These are phyloP conservation scores for Barnettozyma hawaiiensis DNA, from an alignment of 1,139 yeast genomes.

Conservation along the genomic window DNA sequence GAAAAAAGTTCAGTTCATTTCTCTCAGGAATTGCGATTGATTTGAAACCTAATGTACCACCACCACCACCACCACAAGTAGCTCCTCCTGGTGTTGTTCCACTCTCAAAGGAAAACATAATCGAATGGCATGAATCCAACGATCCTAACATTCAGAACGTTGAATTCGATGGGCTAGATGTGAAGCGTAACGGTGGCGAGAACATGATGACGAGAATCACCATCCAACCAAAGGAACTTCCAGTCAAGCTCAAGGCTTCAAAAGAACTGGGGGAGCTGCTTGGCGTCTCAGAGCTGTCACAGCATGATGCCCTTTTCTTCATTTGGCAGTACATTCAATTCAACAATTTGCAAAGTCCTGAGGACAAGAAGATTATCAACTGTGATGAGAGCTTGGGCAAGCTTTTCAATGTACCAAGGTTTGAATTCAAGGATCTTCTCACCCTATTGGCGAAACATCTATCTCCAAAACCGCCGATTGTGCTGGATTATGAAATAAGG, in stretches of 20 bases:
- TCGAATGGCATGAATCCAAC: slow-evolving; percentile 60
- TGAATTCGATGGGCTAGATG: slow-evolving; percentile 84
- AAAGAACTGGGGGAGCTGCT: slow-evolving; percentile 63
- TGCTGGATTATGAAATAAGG: slow-evolving; percentile 65
- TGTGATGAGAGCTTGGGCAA: slow-evolving; percentile 62
- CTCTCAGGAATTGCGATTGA: slow-evolving; percentile 83
- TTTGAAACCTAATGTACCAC: slow-evolving; percentile 36
- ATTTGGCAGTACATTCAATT: slow-evolving; percentile 85
- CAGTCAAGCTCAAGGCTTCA: slow-evolving; percentile 59
- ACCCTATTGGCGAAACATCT: slow-evolving; percentile 61
- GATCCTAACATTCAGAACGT: slow-evolving; percentile 39
- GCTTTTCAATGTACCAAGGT: slow-evolving; percentile 42
- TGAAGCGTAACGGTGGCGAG: slow-evolving; percentile 68
- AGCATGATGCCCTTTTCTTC: slow-evolving; percentile 79
- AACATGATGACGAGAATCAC: slow-evolving; percentile 69
- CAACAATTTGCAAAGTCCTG: slow-evolving; percentile 56
- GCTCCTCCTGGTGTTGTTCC: too few relatives aligned
- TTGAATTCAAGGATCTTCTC: slow-evolving; percentile 70
- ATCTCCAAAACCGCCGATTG: slow-evolving; percentile 72
- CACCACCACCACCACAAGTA: too few relatives aligned
- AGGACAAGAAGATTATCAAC: slow-evolving; percentile 53
- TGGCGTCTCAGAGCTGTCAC: slow-evolving; percentile 74
- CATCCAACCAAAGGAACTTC: slow-evolving; percentile 68
- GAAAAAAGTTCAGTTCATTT: slow-evolving; percentile 70
- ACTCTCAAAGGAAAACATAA: slow-evolving; percentile 34